Conservation (phyloP, 2,329 filamentous ascomycete species). For the Alternaria ethzedia region DNA sequence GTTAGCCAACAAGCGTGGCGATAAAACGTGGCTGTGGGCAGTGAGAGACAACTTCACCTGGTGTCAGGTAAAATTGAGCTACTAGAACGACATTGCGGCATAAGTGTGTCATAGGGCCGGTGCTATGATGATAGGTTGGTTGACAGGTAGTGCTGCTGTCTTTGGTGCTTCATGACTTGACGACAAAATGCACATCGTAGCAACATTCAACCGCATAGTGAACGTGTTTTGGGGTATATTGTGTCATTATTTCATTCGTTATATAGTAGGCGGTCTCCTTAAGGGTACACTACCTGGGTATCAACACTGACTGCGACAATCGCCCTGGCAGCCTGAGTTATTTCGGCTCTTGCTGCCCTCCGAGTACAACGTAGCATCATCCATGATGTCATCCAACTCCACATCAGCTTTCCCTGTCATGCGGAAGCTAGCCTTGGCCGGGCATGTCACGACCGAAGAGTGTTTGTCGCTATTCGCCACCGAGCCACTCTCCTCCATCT, state of each 20-base stretch:
- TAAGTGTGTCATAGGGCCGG: rapidly evolving
- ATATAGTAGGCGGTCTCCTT: neutral
- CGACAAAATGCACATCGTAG: no score
- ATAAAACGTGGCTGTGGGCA: neutral
- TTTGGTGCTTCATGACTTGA: neutral
- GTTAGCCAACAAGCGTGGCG: neutral
- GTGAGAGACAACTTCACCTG: neutral
- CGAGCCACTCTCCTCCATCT: neutral
- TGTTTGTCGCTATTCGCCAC: neutral
- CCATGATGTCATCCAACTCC: neutral
- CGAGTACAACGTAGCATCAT: neutral
- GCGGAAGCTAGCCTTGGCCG: neutral
- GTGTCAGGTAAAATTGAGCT: neutral
- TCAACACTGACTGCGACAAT: neutral
- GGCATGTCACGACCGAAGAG: neutral
- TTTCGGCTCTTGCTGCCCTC: neutral
- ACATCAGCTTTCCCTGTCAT: neutral
- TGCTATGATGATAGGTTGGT: neutral
- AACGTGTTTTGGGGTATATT: neutral
- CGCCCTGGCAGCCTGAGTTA: neutral
- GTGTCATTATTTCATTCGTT: neutral
- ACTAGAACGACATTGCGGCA: neutral
- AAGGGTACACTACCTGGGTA: neutral
- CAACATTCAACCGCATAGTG: no score
- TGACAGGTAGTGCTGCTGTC: neutral